Evolutionary conservation across 176 grass and related monocot species (phyloP).

Genomic region (Ananas comosus): DNA sequence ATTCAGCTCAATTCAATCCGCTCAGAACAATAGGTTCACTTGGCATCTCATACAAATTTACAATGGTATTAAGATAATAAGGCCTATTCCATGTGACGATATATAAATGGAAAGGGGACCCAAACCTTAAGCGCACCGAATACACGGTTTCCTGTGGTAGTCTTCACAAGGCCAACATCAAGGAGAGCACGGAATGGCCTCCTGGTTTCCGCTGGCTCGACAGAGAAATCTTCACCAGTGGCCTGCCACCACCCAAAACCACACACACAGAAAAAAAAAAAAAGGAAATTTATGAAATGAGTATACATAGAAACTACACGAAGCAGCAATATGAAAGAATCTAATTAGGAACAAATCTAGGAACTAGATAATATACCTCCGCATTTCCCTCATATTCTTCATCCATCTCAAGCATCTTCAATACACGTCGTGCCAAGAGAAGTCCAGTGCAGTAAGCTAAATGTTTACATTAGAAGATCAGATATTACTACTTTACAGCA

Average conservation of each 20-base stretch:
- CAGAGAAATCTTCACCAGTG: constrained; percentile 49
- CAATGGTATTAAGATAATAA: too few relatives aligned
- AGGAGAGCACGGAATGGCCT: constrained; percentile 63
- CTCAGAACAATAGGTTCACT: too few relatives aligned
- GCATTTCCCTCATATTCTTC: constrained; percentile 51
- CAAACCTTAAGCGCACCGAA: constrained; percentile 66
- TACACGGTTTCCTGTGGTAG: constrained; percentile 60
- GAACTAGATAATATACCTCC: constrained; percentile 24
- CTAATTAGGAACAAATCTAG: background rate
- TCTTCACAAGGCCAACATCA: constrained; percentile 68
- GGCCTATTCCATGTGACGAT: too few relatives aligned
- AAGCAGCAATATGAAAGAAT: background rate
- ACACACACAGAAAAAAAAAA: background rate
- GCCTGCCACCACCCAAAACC: constrained; percentile 18
- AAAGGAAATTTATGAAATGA: too few relatives aligned
- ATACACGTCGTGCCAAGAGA: constrained; percentile 56
- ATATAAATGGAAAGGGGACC: background rate
- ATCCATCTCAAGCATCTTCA: constrained; percentile 43
- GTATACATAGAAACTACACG: too few relatives aligned
- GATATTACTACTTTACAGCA: background rate
- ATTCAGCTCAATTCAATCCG: too few relatives aligned
- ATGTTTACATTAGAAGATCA: background rate
- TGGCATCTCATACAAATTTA: too few relatives aligned
- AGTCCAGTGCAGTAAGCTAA: constrained; percentile 61
- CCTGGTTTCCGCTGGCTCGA: constrained; percentile 39